These are phyloP conservation scores for Parietaria judaica DNA, from an alignment of 306 rosid species.

Conservation along the genomic window DNA sequence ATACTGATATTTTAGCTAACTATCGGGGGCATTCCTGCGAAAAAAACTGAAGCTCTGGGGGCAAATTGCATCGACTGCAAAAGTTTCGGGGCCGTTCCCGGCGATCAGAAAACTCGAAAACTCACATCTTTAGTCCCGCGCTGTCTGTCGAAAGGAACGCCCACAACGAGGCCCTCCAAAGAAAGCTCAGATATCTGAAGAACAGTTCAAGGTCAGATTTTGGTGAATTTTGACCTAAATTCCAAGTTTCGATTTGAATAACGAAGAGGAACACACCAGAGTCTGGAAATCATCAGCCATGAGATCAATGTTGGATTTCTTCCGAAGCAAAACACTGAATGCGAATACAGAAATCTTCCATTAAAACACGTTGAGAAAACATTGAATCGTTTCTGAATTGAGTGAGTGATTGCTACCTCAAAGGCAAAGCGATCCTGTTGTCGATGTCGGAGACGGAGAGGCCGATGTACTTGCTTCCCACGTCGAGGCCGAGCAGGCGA, in stretches of 20 bases:
- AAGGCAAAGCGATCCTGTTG: slow-evolving; percentile 62
- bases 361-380: slow-evolving; percentile 2
- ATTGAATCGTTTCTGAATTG: neutral
- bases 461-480: slow-evolving; percentile 77
- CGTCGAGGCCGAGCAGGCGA: slow-evolving; percentile 75
- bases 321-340: slow-evolving; percentile 66
- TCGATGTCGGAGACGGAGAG: slow-evolving; percentile 55
- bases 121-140: slow-evolving; percentile 34
- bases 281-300: slow-evolving; percentile 58
- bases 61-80: no score
- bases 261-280: slow-evolving; percentile 28
- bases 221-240: no score
- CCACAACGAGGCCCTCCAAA: slow-evolving; percentile 63
- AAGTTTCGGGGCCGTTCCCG: neutral
- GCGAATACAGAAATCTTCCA: neutral
- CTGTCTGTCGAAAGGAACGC: slow-evolving; percentile 36
- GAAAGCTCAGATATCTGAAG: slow-evolving; percentile 57
- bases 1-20: no score
- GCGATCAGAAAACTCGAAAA: slow-evolving; percentile 20
- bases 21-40: no score
- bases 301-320: slow-evolving; percentile 34
- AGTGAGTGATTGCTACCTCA: slow-evolving; percentile 27
- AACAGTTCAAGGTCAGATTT: no score
- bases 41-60: no score
- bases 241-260: no score